Evolutionary conservation across 306 rosid genomes (phyloP).

Genomic region (Vigna unguiculata): DNA sequence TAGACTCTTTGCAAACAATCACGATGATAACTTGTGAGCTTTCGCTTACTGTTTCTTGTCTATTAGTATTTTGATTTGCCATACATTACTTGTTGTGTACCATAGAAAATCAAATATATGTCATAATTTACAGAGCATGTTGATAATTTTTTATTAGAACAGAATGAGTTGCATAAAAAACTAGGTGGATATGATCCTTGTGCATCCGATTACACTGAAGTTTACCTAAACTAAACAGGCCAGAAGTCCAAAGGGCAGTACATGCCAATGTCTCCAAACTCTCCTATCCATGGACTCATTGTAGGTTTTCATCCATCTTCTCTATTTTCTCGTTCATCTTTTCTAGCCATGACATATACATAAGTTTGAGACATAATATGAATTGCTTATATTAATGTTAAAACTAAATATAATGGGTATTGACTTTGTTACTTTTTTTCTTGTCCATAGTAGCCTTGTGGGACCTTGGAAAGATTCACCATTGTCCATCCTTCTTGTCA

Average conservation of each 20-base stretch:
- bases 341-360: neutral
- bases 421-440: neutral
- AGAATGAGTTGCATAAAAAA: conserved; percentile 44
- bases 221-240: conserved; percentile 55
- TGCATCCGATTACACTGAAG: conserved; percentile 47
- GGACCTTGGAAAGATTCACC: too few species aligned
- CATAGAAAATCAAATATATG: too few species aligned
- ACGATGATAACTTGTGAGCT: too few species aligned
- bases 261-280: conserved; percentile 61
- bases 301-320: conserved; percentile 47
- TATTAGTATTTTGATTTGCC: too few species aligned
- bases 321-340: too few species aligned
- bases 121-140: too few species aligned
- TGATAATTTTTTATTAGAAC: neutral
- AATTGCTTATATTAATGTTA: neutral
- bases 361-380: too few species aligned
- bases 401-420: too few species aligned
- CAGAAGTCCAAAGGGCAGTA: conserved; percentile 63
- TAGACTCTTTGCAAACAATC: too few species aligned
- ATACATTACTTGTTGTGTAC: too few species aligned
- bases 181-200: conserved; percentile 66
- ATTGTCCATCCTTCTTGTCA: too few species aligned
- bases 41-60: neutral
- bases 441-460: conserved; percentile 49
- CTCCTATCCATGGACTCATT: conserved; percentile 60